A percentile compares a stretch with the other conserved stretches of the same genome.
phyloP scores from a whole-genome alignment of 2,329 filamentous ascomycete genomes.

The Fusarium sacchari region DNA sequence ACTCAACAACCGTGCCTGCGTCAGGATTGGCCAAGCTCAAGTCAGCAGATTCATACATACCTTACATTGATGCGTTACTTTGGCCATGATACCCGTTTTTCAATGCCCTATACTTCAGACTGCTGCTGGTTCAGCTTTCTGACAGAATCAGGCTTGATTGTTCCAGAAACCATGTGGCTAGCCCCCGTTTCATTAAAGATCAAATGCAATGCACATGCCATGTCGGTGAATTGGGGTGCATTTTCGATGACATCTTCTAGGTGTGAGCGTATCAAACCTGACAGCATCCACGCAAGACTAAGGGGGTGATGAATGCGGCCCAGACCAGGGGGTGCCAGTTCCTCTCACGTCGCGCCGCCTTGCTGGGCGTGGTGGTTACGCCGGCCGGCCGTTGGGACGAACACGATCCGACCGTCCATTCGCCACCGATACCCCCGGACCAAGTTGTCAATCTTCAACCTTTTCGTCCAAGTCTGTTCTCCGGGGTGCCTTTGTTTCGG shows the following conservation, averaged over 20 bases:
- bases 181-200: slow-evolving; percentile 21
- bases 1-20: slow-evolving; percentile 7
- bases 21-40: not conserved
- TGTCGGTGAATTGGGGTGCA: slow-evolving; percentile 4
- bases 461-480: slow-evolving; percentile 22
- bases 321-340: not conserved
- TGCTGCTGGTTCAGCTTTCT: slow-evolving; percentile 10
- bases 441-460: slow-evolving; percentile 19
- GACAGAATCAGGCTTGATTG: not conserved
- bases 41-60: not conserved
- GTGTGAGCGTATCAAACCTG: not conserved
- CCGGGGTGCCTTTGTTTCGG: slow-evolving; percentile 16
- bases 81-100: not conserved
- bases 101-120: not conserved
- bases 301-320: not conserved
- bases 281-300: not conserved
- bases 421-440: slow-evolving; percentile 12
- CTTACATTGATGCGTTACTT: not conserved
- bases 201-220: slow-evolving; percentile 20
- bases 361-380: slow-evolving; percentile 33
- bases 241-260: not conserved
- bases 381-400: slow-evolving; percentile 32
- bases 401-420: slow-evolving; percentile 36
- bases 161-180: slow-evolving; percentile 30
- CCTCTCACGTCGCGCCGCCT: slow-evolving; percentile 15